A percentile compares a stretch with the other conserved stretches of the same genome.
phyloP scores from a whole-genome alignment of 768 basidiomycete species.

The Hemileccinum impolitum region DNA sequence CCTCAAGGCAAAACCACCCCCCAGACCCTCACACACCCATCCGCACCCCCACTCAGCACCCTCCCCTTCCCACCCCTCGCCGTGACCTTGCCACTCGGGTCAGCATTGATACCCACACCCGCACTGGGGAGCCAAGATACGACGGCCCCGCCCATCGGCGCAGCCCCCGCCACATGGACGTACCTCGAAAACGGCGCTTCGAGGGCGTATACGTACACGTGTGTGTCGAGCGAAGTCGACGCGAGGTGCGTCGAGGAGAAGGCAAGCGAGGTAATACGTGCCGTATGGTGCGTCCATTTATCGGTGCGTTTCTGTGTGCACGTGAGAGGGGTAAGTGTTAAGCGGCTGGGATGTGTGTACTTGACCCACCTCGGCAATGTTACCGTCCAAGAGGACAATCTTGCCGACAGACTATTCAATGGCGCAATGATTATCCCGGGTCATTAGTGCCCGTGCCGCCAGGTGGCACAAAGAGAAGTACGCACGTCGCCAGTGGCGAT shows the following conservation, averaged over 20 bases:
- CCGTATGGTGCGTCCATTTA: conserved; percentile 86
- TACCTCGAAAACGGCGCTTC: conserved; percentile 60
- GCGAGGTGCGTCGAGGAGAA: conserved; percentile 56
- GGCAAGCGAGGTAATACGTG: conserved; percentile 68
- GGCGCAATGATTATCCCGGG: neutral
- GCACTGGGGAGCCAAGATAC: conserved; percentile 63
- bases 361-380: conserved; percentile 46
- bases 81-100: no score
- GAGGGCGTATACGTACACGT: conserved; percentile 86
- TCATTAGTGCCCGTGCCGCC: neutral
- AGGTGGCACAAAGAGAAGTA: neutral
- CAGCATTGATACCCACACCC: no score
- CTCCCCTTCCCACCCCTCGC: conserved; percentile 33
- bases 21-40: conserved; percentile 77
- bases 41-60: conserved; percentile 74
- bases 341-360: neutral
- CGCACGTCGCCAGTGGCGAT: conserved; percentile 87
- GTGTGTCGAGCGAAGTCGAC: conserved; percentile 90
- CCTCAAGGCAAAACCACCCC: conserved; percentile 39
- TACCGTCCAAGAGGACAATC: conserved; percentile 72
- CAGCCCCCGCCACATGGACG: conserved; percentile 81
- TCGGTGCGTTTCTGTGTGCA: conserved; percentile 55
- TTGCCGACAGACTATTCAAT: conserved; percentile 67
- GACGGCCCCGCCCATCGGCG: conserved; percentile 77
- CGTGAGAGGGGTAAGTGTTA: neutral